Conservation (phyloP, 1,284 basidiomycete genomes). For the Cutaneotrichosporon cutaneum region DNA sequence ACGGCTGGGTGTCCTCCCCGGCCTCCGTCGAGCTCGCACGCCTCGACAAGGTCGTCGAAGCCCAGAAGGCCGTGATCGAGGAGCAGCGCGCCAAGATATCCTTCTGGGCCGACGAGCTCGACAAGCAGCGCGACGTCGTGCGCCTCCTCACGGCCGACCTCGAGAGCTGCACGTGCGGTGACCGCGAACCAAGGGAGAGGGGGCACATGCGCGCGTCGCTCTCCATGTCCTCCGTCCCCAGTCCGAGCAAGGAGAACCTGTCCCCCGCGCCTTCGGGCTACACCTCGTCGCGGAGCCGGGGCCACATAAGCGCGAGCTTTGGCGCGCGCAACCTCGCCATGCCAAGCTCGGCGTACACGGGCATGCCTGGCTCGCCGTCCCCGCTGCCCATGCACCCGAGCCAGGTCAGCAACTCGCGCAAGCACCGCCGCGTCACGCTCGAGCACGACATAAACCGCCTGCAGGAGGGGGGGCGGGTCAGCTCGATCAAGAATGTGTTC, state of each 20-base stretch:
- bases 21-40: slow-evolving; percentile 42
- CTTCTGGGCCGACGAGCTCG: slow-evolving; percentile 48
- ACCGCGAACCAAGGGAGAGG: neutral
- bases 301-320: slow-evolving; percentile 34
- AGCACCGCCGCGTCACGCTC: slow-evolving; percentile 46
- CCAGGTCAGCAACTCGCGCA: slow-evolving; percentile 35
- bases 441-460: slow-evolving; percentile 50
- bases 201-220: slow-evolving; percentile 8
- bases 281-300: neutral
- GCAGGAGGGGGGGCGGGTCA: slow-evolving; percentile 18
- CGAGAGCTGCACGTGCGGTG: neutral
- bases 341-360: slow-evolving; percentile 17
- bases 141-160: slow-evolving; percentile 33
- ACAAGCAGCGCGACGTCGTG: slow-evolving; percentile 47
- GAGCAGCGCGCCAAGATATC: slow-evolving; percentile 49
- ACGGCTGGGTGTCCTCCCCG: slow-evolving; percentile 12
- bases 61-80: slow-evolving; percentile 45
- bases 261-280: slow-evolving; percentile 12
- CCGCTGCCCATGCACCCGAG: slow-evolving; percentile 48
- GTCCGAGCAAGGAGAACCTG: neutral
- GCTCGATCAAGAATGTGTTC: slow-evolving; percentile 18
- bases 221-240: slow-evolving; percentile 9
- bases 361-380: slow-evolving; percentile 18
- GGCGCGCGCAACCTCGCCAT: slow-evolving; percentile 42
- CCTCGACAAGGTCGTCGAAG: slow-evolving; percentile 48